phyloP scores from a whole-genome alignment of 2,329 filamentous ascomycete genomes.

The Colletotrichum nymphaeae region DNA sequence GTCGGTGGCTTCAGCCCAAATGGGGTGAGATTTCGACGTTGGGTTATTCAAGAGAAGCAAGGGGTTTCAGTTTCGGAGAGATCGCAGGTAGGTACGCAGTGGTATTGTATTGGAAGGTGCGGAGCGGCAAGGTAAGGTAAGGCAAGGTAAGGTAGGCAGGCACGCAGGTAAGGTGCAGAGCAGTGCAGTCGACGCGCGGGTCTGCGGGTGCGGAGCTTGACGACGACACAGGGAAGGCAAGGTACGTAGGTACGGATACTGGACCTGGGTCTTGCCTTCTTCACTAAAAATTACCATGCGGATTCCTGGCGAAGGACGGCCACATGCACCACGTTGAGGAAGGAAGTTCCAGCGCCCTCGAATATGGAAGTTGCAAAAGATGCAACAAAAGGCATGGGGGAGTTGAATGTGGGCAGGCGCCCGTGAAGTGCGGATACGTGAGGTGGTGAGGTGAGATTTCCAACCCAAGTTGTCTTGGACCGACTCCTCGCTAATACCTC shows the following conservation, averaged over 20 bases:
- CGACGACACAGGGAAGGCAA: constrained; percentile 1
- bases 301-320: neutral
- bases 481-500: neutral
- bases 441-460: neutral
- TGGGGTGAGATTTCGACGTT: constrained; percentile 32
- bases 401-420: neutral
- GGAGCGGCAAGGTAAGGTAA: neutral
- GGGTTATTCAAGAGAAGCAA: constrained; percentile 35
- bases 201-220: constrained; percentile 29
- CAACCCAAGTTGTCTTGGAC: neutral
- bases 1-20: constrained; percentile 34
- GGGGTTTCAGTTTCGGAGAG: constrained; percentile 37
- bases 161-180: neutral
- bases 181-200: neutral
- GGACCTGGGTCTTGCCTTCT: no score
- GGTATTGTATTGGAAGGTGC: neutral
- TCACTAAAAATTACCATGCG: no score
- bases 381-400: neutral
- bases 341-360: neutral
- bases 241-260: neutral
- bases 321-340: constrained; percentile 16
- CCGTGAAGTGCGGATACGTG: neutral
- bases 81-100: constrained; percentile 22
- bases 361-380: neutral
- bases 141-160: neutral